A percentile compares a stretch with the other conserved stretches of the same genome.
These are phyloP conservation scores for Boletus coccyginus DNA, from an alignment of 768 basidiomycete species.

Conservation along the genomic window DNA sequence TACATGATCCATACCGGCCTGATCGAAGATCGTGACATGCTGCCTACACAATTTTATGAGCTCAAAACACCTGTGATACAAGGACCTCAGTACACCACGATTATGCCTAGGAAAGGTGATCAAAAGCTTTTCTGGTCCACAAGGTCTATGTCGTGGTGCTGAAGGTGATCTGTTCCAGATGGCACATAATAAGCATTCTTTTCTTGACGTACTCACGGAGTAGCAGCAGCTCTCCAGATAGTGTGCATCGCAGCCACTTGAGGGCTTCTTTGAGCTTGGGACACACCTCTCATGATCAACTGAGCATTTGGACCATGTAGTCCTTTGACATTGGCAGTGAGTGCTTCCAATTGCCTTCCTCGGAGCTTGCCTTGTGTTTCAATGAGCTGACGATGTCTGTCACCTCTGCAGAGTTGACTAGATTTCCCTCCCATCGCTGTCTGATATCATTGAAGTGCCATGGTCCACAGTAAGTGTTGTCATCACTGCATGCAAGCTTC, in stretches of 20 bases:
- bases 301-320: neutral
- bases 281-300: neutral
- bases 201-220: neutral
- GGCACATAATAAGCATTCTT: neutral
- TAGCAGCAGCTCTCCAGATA: neutral
- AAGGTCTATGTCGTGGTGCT: neutral
- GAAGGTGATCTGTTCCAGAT: neutral
- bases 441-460: neutral
- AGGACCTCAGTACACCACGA: neutral
- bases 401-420: neutral
- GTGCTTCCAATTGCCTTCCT: neutral
- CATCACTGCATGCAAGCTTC: neutral
- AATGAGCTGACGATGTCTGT: neutral
- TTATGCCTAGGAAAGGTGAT: no score
- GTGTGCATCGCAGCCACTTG: neutral
- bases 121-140: neutral
- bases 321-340: neutral
- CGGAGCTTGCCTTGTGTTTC: neutral
- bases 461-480: neutral
- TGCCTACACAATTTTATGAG: slow-evolving; percentile 20
- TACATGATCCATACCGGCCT: neutral
- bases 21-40: slow-evolving; percentile 15
- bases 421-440: neutral
- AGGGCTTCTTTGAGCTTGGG: neutral
- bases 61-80: slow-evolving; percentile 30